Conservation (phyloP, 306 rosid species). For the Gynostemma pentaphyllum region DNA sequence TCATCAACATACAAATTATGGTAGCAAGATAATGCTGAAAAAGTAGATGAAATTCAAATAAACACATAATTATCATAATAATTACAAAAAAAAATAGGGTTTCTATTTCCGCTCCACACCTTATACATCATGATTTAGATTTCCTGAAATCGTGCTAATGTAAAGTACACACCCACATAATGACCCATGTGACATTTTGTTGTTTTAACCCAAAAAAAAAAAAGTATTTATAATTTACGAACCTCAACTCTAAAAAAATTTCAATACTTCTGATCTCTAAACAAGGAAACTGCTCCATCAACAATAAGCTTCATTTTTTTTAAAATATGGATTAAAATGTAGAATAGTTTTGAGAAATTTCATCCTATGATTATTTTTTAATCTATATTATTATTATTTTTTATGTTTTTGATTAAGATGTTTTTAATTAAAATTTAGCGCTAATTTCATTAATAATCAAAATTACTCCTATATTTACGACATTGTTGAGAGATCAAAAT, state of each 20-base stretch:
- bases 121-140: conserved; percentile 1
- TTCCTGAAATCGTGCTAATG: conserved; percentile 3
- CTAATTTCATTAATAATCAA: neutral
- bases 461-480: too few species aligned
- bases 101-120: neutral
- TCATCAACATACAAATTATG: too few species aligned
- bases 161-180: conserved; percentile 1
- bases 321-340: neutral
- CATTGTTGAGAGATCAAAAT: too few species aligned
- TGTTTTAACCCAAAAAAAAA: too few species aligned
- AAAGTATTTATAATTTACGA: neutral
- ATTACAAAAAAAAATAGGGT: too few species aligned
- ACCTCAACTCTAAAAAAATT: neutral
- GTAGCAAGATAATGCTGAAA: too few species aligned
- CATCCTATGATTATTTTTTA: neutral
- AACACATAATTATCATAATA: neutral
- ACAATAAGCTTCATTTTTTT: too few species aligned
- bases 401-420: too few species aligned
- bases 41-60: neutral
- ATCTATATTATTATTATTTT: too few species aligned
- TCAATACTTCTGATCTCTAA: neutral
- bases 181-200: neutral
- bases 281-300: neutral
- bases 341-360: too few species aligned
- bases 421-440: neutral